Evolutionary conservation across 2,329 filamentous ascomycete genomes (phyloP).

Genomic region (Verticillium isaacii): DNA sequence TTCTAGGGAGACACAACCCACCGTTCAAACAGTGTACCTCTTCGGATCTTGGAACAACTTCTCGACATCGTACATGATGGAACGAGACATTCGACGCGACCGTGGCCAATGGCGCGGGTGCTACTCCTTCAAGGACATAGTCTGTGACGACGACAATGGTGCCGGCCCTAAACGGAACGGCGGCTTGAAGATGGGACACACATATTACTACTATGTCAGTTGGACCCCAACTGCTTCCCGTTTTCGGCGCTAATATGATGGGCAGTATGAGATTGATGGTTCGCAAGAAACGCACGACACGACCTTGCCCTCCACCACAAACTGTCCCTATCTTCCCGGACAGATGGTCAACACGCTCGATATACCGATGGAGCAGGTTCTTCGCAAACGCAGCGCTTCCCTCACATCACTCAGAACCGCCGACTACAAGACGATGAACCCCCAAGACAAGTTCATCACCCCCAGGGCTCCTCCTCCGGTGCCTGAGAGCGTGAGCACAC

Average conservation of each 20-base stretch:
- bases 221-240: constrained; percentile 8
- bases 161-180: constrained; percentile 58
- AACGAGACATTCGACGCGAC: constrained; percentile 71
- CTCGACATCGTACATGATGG: constrained; percentile 70
- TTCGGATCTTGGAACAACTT: constrained; percentile 98
- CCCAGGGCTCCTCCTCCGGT: constrained; percentile 47
- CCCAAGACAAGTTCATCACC: constrained; percentile 68
- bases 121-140: constrained; percentile 79
- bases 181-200: constrained; percentile 85
- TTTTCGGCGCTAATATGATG: constrained; percentile 18
- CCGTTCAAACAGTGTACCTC: constrained; percentile 68
- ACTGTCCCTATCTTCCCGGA: constrained; percentile 82
- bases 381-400: constrained; percentile 60
- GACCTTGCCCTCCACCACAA: constrained; percentile 65
- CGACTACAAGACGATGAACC: constrained; percentile 71
- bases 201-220: constrained; percentile 93
- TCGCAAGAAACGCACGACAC: constrained; percentile 73
- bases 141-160: constrained; percentile 66
- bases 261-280: constrained; percentile 77
- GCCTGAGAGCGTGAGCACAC: constrained; percentile 34
- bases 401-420: constrained; percentile 53
- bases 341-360: constrained; percentile 82
- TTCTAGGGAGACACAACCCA: constrained; percentile 52
- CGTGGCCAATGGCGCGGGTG: constrained; percentile 80
- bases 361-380: constrained; percentile 65